These are phyloP conservation scores for Aspergillus aculeatus DNA, from an alignment of 2,329 filamentous ascomycete species.

Conservation along the genomic window DNA sequence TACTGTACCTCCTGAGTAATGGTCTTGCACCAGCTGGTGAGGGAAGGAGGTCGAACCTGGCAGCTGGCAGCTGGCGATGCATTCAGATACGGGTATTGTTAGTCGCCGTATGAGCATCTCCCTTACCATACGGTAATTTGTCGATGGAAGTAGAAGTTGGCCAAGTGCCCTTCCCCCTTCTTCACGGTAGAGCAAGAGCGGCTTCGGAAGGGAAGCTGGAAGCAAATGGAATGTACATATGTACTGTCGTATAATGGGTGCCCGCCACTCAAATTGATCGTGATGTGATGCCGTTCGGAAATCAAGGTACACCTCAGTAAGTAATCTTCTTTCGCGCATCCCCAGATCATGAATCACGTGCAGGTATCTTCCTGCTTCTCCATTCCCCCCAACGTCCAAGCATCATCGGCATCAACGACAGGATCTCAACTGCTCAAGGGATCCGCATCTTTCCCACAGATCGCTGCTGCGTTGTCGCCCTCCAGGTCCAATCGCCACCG, in stretches of 20 bases:
- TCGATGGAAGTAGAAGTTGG: constrained; percentile 18
- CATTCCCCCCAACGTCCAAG: constrained; percentile 5
- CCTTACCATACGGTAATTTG: constrained; percentile 9
- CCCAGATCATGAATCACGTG: constrained; percentile 13
- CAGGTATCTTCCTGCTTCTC: background rate
- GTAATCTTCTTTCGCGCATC: background rate
- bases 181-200: background rate
- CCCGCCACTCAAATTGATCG: background rate
- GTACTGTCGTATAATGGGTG: background rate
- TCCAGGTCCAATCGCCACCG: constrained; percentile 16
- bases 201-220: background rate
- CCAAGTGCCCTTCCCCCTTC: constrained; percentile 16
- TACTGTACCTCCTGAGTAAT: background rate
- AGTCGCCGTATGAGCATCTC: background rate
- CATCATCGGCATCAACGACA: constrained; percentile 3
- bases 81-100: constrained; percentile 1
- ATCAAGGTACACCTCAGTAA: too few species aligned
- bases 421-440: constrained; percentile 13
- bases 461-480: constrained; percentile 20
- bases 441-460: constrained; percentile 14
- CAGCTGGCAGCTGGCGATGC: background rate
- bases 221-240: constrained; percentile 1
- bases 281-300: background rate
- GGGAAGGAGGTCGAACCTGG: too few species aligned
- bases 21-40: too few species aligned